A percentile compares a stretch with the other conserved stretches of the same genome.
Conservation (phyloP, 805 yeast species). For the Pichia occidentalis region DNA sequence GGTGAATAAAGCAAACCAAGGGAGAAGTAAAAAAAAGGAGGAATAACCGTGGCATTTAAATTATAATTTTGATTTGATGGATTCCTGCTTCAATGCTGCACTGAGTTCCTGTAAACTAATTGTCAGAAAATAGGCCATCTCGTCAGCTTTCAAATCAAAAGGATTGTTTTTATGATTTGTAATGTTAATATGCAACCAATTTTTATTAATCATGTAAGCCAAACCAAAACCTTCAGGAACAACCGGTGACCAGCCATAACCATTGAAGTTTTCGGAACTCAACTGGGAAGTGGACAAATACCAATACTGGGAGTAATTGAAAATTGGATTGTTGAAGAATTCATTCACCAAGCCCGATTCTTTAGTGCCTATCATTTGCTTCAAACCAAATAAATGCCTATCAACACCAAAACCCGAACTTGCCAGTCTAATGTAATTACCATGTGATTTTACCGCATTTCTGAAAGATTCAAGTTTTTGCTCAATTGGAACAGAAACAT, state of each 20-base stretch:
- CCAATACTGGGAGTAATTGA: constrained; percentile 76
- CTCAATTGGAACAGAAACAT: constrained; percentile 40
- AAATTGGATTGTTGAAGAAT: constrained; percentile 70
- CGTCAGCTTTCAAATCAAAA: constrained; percentile 47
- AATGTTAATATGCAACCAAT: constrained; percentile 81
- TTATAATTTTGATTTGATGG: constrained; percentile 24
- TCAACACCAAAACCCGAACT: constrained; percentile 86
- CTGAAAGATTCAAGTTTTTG: constrained; percentile 65
- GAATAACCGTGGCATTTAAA: too few relatives aligned
- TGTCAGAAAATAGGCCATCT: constrained; percentile 60
- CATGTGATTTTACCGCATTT: constrained; percentile 68
- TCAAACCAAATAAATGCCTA: constrained; percentile 87
- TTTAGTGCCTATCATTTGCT: constrained; percentile 51
- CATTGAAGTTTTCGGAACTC: constrained; percentile 76
- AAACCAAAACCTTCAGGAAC: constrained; percentile 89
- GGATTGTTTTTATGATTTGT: constrained; percentile 62
- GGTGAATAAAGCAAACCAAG: too few relatives aligned
- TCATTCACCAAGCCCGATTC: constrained; percentile 36
- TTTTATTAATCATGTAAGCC: constrained; percentile 86
- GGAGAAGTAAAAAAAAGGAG: too few relatives aligned
- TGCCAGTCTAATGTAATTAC: constrained; percentile 66
- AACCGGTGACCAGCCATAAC: constrained; percentile 96
- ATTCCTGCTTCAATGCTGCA: constrained; percentile 41
- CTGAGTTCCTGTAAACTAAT: constrained; percentile 79
- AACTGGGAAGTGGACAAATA: constrained; percentile 83